phyloP scores from a whole-genome alignment of 2,329 filamentous ascomycete genomes.

The Knoxdaviesia proteae region DNA sequence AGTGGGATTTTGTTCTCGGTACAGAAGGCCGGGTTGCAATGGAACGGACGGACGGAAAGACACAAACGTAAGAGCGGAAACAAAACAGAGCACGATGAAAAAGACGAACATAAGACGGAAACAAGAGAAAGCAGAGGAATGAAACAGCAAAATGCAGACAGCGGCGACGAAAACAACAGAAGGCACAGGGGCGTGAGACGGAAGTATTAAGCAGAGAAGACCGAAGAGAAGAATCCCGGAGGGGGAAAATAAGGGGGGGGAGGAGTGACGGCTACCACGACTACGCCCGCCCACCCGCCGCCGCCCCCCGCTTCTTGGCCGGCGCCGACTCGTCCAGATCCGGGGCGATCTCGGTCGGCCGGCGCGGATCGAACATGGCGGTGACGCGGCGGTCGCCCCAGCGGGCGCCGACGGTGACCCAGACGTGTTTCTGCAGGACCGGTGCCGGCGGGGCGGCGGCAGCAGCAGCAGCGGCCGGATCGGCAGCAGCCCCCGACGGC shows the following conservation, averaged over 20 bases:
- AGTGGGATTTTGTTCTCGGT: too few relatives aligned
- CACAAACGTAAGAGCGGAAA: neutral
- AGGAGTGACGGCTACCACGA: neutral
- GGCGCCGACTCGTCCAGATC: slow-evolving; percentile 25
- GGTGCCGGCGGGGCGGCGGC: slow-evolving; percentile 6
- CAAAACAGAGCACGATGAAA: neutral
- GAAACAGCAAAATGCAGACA: slow-evolving; percentile 1
- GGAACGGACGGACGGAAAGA: too few relatives aligned
- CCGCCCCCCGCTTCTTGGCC: neutral
- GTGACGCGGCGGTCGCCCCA: slow-evolving; percentile 35
- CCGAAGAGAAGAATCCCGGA: neutral
- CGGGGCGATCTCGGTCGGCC: slow-evolving; percentile 29
- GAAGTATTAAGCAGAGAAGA: neutral
- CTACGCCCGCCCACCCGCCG: neutral
- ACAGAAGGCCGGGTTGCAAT: too few relatives aligned
- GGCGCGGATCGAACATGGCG: slow-evolving; percentile 32
- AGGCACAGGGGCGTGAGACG: neutral
- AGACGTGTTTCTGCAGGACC: slow-evolving; percentile 40
- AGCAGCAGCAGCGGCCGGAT: too few relatives aligned
- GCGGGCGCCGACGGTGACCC: slow-evolving; percentile 46
- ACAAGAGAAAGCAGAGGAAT: slow-evolving; percentile 2
- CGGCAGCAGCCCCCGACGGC: slow-evolving; percentile 2
- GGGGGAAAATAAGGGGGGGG: neutral
- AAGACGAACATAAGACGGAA: neutral
- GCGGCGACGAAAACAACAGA: neutral